These are phyloP conservation scores for Fusarium sulawesiense DNA, from an alignment of 2,329 filamentous ascomycete species.

Conservation along the genomic window DNA sequence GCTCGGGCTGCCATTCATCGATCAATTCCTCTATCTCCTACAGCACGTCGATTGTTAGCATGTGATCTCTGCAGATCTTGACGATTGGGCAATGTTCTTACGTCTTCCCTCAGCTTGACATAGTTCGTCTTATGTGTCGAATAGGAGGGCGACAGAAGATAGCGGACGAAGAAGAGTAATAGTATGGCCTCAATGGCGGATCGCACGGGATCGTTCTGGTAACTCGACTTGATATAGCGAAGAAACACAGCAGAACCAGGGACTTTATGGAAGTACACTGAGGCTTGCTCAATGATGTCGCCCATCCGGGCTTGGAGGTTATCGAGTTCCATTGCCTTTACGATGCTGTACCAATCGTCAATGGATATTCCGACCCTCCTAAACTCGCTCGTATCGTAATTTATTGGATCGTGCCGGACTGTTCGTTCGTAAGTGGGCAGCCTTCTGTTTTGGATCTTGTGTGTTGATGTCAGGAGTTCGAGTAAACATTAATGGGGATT, in stretches of 20 bases:
- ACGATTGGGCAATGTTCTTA: slow-evolving; percentile 9
- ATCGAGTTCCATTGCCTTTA: slow-evolving; percentile 68
- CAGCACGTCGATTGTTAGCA: slow-evolving; percentile 41
- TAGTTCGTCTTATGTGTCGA: slow-evolving; percentile 90
- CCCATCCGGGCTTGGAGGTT: slow-evolving; percentile 65
- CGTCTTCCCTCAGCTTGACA: slow-evolving; percentile 87
- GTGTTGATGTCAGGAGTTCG: slow-evolving; percentile 3
- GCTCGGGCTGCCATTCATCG: slow-evolving; percentile 96
- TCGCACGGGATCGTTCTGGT: slow-evolving; percentile 95
- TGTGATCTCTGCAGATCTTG: background rate
- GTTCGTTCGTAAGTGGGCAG: background rate
- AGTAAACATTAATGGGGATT: background rate
- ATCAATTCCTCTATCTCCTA: slow-evolving; percentile 95
- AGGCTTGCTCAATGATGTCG: slow-evolving; percentile 63
- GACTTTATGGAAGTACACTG: slow-evolving; percentile 83
- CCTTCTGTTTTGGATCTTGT: background rate
- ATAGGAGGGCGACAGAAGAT: slow-evolving; percentile 91
- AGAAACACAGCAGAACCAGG: slow-evolving; percentile 94
- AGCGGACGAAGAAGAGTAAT: slow-evolving; percentile 94
- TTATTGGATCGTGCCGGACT: background rate
- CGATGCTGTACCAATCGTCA: background rate
- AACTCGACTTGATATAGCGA: slow-evolving; percentile 95
- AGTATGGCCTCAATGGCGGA: slow-evolving; percentile 93
- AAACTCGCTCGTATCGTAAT: background rate
- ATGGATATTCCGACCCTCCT: background rate